Evolutionary conservation across 208 protist species (phyloP).

Genomic region (Tritrichomonas musculus): DNA sequence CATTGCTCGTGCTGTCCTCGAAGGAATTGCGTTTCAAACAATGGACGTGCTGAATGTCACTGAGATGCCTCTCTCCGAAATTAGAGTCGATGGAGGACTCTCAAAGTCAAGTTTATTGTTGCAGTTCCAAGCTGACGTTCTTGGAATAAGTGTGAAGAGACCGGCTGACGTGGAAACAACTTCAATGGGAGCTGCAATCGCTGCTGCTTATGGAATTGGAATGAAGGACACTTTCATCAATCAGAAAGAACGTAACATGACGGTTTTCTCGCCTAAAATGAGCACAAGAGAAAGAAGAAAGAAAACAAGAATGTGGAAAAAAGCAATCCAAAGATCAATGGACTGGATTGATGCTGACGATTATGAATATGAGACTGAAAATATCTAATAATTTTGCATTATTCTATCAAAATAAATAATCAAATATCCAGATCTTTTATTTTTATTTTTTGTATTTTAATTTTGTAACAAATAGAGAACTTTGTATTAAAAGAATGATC

Average conservation of each 20-base stretch:
- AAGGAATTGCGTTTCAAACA: slow-evolving; percentile 51
- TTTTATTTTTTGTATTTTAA: no score
- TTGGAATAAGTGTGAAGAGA: slow-evolving; percentile 30
- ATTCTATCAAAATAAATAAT: no score
- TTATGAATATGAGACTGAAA: not conserved
- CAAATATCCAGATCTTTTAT: no score
- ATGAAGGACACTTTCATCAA: not conserved
- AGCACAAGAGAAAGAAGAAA: not conserved
- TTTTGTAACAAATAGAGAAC: no score
- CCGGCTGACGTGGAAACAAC: slow-evolving; percentile 48
- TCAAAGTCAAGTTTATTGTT: slow-evolving; percentile 70
- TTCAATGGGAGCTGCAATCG: slow-evolving; percentile 47
- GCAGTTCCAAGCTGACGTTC: slow-evolving; percentile 80
- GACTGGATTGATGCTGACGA: slow-evolving; percentile 11
- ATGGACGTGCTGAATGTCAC: slow-evolving; percentile 40
- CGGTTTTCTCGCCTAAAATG: not conserved
- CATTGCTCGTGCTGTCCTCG: slow-evolving; percentile 52
- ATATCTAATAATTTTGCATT: no score
- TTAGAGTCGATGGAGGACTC: slow-evolving; percentile 89
- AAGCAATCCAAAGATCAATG: slow-evolving; percentile 33
- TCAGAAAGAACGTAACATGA: not conserved
- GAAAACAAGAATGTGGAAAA: slow-evolving; percentile 5
- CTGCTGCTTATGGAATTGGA: slow-evolving; percentile 36
- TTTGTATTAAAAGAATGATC: no score
- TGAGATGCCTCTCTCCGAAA: slow-evolving; percentile 51